Base-by-base conservation (phyloP, 495 filamentous ascomycete species). In the Tuber umbilicatum region DNA sequence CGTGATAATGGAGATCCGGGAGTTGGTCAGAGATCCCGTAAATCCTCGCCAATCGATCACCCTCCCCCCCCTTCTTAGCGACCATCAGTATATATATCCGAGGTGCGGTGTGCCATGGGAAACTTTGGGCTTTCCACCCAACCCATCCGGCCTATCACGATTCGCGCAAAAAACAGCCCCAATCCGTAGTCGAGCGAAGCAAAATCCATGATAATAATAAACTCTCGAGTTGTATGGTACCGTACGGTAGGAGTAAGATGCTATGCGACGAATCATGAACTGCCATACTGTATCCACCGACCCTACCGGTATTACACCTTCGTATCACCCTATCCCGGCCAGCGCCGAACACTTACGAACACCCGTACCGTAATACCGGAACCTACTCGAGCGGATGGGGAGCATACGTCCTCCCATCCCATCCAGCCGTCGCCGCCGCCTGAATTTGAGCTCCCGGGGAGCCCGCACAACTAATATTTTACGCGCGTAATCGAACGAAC, bases 1-100 rank as follows among this genome's bases (percentile, higher is more conserved):
- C 55, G 55, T 64, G 17, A 17, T 31, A 64, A 35, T 64, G 55
- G 27, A 64, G 55, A 64, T 64, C 55, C 55, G 55, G 55, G 55
- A 64, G 55, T 64, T 64, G 55, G 55, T 19, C 55, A 35, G 55
- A 64, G 55, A 64, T 64, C 55, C 55, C 55, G 55, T 64, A 35
- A n/a, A 60, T 27, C 55, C 14, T 64, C 55, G 55, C 55, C 55
- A 64, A 64, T 64, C 55, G 55, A 64, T 64, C 27, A 27, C 55
- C n/a, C n/a, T n/a, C n/a, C n/a, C n/a, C n/a, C n/a, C n/a, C n/a
- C n/a, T n/a, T n/a, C 55, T 64, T 16, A 64, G 55, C 55, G 55
- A 64, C 55, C 2, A 64, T 64, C 55, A 64, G 35, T 64, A 64
- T 64, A 64, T 64, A 64, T 64, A 64, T 64, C 55, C 55, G 55